Evolutionary conservation across 768 basidiomycete species (phyloP).

Genomic region (Agrocybe chaxingu): DNA sequence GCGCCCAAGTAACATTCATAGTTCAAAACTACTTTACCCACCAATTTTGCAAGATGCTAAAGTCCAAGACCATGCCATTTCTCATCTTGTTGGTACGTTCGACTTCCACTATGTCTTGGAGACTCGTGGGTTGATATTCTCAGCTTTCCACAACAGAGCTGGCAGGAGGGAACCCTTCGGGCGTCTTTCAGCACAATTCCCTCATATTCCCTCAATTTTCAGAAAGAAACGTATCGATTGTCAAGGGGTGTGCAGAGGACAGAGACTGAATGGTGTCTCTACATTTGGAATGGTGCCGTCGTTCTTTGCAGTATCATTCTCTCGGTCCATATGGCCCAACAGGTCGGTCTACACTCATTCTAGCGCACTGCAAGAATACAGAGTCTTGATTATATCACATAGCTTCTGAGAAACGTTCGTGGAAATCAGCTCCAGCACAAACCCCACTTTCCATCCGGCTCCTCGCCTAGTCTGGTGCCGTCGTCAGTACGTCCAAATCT

Average conservation of each 20-base stretch:
- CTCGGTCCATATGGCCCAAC: constrained; percentile 5
- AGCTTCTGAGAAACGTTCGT: constrained; percentile 5
- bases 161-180: constrained; percentile 4
- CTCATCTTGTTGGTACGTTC: not conserved
- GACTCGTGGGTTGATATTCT: not conserved
- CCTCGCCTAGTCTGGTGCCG: constrained; percentile 4
- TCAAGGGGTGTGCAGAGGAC: constrained; percentile 1
- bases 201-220: constrained; percentile 4
- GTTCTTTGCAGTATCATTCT: constrained; percentile 9
- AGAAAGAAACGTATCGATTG: constrained; percentile 1
- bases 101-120: not conserved
- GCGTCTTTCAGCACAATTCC: constrained; percentile 3
- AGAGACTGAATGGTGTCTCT: not conserved
- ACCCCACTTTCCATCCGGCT: constrained; percentile 1
- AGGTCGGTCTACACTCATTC: not conserved
- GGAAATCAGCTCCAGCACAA: constrained; percentile 2
- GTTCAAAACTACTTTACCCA: too few relatives aligned
- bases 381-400: not conserved
- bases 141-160: constrained; percentile 5
- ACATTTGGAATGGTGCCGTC: constrained; percentile 11
- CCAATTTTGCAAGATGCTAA: too few relatives aligned
- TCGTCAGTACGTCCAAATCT: constrained; percentile 1
- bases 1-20: too few relatives aligned
- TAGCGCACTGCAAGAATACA: not conserved
- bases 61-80: too few relatives aligned